A percentile compares a stretch with the other conserved stretches of the same genome.
phyloP scores from a whole-genome alignment of 768 basidiomycete species.

The Russula abietina region DNA sequence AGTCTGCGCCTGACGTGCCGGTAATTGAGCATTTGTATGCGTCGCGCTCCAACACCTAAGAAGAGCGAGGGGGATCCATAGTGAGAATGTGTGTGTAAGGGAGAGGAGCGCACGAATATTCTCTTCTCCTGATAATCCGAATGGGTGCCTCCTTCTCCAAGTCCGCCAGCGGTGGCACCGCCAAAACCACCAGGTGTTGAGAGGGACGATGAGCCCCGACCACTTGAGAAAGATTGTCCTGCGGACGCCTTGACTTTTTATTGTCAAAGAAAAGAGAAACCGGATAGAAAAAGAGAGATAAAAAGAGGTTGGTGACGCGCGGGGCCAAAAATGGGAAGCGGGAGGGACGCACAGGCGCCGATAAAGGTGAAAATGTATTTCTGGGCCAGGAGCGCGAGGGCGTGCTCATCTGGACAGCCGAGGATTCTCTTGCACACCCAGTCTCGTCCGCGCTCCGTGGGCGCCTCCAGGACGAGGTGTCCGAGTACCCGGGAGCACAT shows the following conservation, averaged over 20 bases:
- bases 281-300: background rate
- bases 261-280: background rate
- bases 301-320: background rate
- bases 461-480: conserved; percentile 20
- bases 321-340: background rate
- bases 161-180: background rate
- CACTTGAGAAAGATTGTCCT: conserved; percentile 9
- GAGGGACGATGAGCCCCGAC: background rate
- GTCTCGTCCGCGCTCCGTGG: conserved; percentile 14
- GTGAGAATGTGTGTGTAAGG: background rate
- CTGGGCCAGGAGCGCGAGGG: conserved; percentile 19
- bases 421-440: conserved; percentile 21
- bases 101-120: conserved; percentile 4
- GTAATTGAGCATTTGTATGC: conserved; percentile 15
- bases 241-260: conserved; percentile 18
- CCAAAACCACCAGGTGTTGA: conserved; percentile 1
- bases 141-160: background rate
- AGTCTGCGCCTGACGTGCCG: background rate
- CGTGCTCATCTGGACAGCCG: conserved; percentile 18
- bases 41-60: conserved; percentile 16
- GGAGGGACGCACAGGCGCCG: conserved; percentile 19
- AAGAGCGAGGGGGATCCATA: background rate
- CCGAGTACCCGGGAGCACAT: conserved; percentile 22
- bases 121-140: conserved; percentile 2
- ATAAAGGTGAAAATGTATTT: conserved; percentile 22